Evolutionary conservation across 176 grass and related monocot species (phyloP).

Genomic region (Hordeum marinum): DNA sequence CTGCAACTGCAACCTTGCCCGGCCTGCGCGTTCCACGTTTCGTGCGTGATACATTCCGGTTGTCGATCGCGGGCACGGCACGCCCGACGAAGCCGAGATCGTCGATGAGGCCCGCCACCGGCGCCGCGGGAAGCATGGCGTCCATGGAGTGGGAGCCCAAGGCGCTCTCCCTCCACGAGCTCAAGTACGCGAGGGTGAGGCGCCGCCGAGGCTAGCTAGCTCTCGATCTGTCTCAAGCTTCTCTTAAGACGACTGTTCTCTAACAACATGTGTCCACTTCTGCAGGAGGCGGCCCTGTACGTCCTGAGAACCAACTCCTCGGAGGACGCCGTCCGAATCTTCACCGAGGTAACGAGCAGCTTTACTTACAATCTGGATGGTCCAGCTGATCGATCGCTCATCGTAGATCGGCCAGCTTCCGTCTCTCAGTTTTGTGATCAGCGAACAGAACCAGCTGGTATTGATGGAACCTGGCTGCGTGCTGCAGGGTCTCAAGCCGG

Average conservation of each 20-base stretch:
- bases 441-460: not conserved
- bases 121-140: not conserved
- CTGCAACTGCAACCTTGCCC: not conserved
- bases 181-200: constrained; percentile 50
- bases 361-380: not conserved
- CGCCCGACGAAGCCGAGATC: not conserved
- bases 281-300: not conserved
- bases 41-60: not conserved
- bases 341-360: not conserved
- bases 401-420: not conserved
- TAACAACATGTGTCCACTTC: not conserved
- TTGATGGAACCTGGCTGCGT: not conserved
- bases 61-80: not conserved
- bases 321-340: not conserved
- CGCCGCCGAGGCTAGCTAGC: not conserved
- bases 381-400: not conserved
- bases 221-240: not conserved
- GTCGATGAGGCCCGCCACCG: not conserved
- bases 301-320: not conserved
- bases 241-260: not conserved
- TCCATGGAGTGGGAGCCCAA: constrained; percentile 64
- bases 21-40: not conserved
- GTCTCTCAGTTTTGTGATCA: not conserved
- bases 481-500: not conserved
- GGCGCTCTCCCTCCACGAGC: constrained; percentile 47